Conservation (phyloP, 2,329 filamentous ascomycete genomes). For the Madurella fahalii region DNA sequence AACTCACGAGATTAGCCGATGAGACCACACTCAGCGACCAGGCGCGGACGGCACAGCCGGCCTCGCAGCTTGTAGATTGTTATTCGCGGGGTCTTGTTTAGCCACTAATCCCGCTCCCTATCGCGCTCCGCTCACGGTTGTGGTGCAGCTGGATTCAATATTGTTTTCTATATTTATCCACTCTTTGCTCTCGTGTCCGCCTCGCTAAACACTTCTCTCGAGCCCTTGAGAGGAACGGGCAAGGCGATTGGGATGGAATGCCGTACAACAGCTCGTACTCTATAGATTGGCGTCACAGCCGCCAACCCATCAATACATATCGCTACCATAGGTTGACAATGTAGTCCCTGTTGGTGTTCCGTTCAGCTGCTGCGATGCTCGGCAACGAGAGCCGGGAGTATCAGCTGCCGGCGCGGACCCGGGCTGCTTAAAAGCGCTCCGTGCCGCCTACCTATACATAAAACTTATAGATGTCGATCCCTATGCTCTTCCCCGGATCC, state of each 20-base stretch:
- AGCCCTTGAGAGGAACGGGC: neutral
- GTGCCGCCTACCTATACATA: too few species aligned
- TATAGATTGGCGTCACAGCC: neutral
- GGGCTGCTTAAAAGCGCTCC: too few species aligned
- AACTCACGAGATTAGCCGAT: slow-evolving; percentile 4
- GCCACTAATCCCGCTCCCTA: slow-evolving; percentile 6
- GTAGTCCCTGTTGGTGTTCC: neutral
- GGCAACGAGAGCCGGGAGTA: neutral
- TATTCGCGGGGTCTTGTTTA: slow-evolving; percentile 7
- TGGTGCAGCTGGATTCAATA: neutral
- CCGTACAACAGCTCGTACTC: neutral
- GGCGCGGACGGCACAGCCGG: neutral
- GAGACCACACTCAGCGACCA: neutral
- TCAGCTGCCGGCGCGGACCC: too few species aligned
- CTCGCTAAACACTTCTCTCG: neutral
- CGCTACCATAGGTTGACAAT: neutral
- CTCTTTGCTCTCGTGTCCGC: neutral
- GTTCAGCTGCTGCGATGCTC: neutral
- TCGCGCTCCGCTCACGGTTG: neutral
- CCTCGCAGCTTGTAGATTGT: slow-evolving; percentile 5
- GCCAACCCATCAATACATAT: neutral
- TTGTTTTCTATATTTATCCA: slow-evolving; percentile 9
- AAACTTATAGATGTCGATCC: too few species aligned
- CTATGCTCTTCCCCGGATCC: too few species aligned
- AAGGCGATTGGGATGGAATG: neutral